Conservation (phyloP, 2,329 filamentous ascomycete species). For the Polytolypa hystricis region DNA sequence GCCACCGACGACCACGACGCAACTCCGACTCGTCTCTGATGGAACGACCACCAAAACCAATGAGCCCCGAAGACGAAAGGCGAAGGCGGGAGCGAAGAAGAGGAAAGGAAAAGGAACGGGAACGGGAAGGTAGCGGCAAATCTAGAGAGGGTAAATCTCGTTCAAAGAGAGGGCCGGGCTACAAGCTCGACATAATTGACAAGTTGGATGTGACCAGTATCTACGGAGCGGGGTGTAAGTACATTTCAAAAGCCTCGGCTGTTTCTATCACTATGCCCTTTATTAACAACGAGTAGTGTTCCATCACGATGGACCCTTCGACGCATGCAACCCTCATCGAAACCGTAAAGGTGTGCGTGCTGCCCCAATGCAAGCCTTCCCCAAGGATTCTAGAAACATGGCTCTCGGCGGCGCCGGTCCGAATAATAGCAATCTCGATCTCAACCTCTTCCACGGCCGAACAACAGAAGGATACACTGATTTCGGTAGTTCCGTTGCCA, state of each 20-base stretch:
- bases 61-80: conserved; percentile 40
- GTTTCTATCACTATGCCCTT: conserved; percentile 8
- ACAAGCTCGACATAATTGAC: conserved; percentile 75
- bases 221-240: conserved; percentile 80
- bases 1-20: conserved; percentile 41
- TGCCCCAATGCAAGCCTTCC: conserved; percentile 94
- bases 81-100: conserved; percentile 38
- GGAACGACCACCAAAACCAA: conserved; percentile 37
- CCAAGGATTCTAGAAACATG: conserved; percentile 86
- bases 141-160: conserved; percentile 29
- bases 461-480: conserved; percentile 81
- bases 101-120: too few relatives aligned
- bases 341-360: conserved; percentile 73
- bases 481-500: conserved; percentile 45
- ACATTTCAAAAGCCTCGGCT: too few relatives aligned
- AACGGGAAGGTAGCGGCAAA: conserved; percentile 36
- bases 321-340: conserved; percentile 88
- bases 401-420: conserved; percentile 79
- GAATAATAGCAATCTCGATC: conserved; percentile 67
- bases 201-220: conserved; percentile 94
- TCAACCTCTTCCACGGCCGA: conserved; percentile 77
- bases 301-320: conserved; percentile 94
- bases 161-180: conserved; percentile 27
- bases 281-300: conserved; percentile 61
- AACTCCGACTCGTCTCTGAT: conserved; percentile 55